These are phyloP conservation scores for Penicillium sp. DNA, from an alignment of 2,329 filamentous ascomycete species.

Conservation along the genomic window DNA sequence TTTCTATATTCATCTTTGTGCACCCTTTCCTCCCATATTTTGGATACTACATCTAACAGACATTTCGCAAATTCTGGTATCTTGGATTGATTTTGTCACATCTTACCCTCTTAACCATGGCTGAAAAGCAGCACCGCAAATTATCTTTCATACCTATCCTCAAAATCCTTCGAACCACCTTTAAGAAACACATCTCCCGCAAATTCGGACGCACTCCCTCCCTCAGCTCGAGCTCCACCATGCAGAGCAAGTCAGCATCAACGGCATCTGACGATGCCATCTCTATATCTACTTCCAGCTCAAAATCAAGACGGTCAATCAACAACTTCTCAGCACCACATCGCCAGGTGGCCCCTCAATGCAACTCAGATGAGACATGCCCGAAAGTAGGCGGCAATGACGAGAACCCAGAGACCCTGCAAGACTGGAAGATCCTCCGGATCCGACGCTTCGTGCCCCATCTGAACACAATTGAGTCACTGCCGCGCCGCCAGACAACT, in stretches of 20 bases:
- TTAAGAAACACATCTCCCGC: slow-evolving; percentile 13
- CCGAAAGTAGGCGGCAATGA: neutral
- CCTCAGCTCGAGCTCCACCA: neutral
- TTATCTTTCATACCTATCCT: slow-evolving; percentile 25
- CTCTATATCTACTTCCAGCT: neutral
- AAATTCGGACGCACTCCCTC: neutral
- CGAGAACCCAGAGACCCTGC: neutral
- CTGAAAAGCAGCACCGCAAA: slow-evolving; percentile 20
- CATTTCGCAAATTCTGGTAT: neutral
- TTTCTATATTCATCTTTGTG: neutral
- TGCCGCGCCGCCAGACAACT: slow-evolving; percentile 12
- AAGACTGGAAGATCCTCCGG: neutral
- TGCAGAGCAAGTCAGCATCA: slow-evolving; percentile 10
- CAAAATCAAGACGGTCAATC: neutral
- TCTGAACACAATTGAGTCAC: neutral
- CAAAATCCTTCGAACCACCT: slow-evolving; percentile 26
- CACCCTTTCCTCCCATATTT: neutral
- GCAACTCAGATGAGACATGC: neutral
- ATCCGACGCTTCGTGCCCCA: slow-evolving; percentile 7
- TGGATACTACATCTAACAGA: neutral
- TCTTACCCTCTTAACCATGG: slow-evolving; percentile 14
- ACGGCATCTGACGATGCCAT: neutral
- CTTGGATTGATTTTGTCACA: neutral
- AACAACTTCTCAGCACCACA: neutral
- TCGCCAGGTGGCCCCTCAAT: neutral